phyloP scores from a whole-genome alignment of 2,329 filamentous ascomycete species.

The Stachybotrys chartarum region DNA sequence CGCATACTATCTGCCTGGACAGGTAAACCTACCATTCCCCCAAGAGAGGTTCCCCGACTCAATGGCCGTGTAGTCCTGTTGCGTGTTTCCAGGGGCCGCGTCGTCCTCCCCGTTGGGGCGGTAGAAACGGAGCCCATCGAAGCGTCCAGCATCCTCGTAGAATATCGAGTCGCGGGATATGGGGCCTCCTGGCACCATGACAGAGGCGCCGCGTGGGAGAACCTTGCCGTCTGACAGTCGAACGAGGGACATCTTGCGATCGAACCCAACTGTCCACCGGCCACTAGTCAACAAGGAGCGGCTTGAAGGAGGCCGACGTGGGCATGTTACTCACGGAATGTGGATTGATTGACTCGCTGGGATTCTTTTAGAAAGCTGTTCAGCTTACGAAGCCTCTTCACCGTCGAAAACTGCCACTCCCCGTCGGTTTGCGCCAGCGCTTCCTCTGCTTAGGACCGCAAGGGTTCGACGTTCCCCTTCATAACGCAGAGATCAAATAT shows the following conservation, averaged over 20 bases:
- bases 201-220: background rate
- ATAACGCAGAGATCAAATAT: slow-evolving; percentile 1
- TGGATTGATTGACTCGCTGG: background rate
- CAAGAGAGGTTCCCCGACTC: background rate
- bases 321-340: background rate
- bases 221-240: background rate
- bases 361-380: slow-evolving; percentile 1
- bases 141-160: background rate
- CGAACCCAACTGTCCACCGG: background rate
- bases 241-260: background rate
- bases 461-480: background rate
- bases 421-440: background rate
- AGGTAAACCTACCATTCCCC: slow-evolving; percentile 1
- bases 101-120: background rate
- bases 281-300: too few species aligned
- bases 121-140: slow-evolving; percentile 1
- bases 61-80: background rate
- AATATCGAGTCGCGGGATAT: background rate
- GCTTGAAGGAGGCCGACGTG: background rate
- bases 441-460: background rate
- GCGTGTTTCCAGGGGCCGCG: background rate
- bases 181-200: background rate
- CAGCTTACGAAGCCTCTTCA: background rate
- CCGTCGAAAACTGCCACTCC: background rate
- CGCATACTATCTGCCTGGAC: background rate